Conservation (phyloP, 768 basidiomycete species). For the Hericium rajendrae region DNA sequence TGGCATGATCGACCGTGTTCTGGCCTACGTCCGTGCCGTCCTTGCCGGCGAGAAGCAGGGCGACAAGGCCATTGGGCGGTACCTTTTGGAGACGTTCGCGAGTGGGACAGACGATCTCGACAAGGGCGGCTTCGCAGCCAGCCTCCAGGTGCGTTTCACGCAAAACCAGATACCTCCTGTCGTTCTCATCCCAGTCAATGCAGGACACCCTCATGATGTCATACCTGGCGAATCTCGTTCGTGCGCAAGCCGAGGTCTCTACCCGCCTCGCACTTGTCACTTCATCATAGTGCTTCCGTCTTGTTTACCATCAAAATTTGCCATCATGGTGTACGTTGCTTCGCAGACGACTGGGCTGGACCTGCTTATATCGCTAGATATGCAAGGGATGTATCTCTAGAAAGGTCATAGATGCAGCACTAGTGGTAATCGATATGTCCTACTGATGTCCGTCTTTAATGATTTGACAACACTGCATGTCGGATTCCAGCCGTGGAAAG, state of each 20-base stretch:
- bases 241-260: conserved; percentile 89
- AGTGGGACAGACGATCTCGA: conserved; percentile 63
- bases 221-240: conserved; percentile 87
- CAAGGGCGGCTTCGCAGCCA: conserved; percentile 66
- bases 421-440: background rate
- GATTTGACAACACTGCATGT: no score
- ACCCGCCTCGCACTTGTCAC: conserved; percentile 73
- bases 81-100: conserved; percentile 79
- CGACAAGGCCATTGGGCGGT: conserved; percentile 80
- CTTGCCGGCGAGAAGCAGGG: conserved; percentile 69
- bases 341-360: background rate
- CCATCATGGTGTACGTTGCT: background rate
- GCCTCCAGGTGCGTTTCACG: conserved; percentile 48
- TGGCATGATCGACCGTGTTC: conserved; percentile 75
- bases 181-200: conserved; percentile 13
- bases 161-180: background rate
- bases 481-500: no score
- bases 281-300: conserved; percentile 24
- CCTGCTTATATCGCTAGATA: background rate
- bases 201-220: conserved; percentile 92
- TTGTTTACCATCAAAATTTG: background rate
- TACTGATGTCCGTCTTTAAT: no score
- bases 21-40: conserved; percentile 76
- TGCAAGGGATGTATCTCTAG: background rate
- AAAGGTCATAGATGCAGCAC: background rate